Base-by-base conservation (phyloP, 805 yeast species). In the Yamadazyma olivae region DNA sequence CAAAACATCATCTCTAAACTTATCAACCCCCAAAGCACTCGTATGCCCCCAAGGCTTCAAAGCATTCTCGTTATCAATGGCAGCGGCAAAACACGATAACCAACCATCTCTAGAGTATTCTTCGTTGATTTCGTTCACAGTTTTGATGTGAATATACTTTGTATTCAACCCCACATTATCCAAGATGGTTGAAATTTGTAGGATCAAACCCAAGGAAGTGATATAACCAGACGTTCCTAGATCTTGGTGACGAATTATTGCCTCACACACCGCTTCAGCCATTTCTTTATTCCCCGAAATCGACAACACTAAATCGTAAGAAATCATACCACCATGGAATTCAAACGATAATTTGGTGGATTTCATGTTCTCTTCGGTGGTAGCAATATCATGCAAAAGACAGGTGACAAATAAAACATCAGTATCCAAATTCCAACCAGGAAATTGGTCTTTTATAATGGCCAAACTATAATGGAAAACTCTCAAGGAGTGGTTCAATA, bases 11-110 rank as follows among this genome's bases (percentile, higher is more conserved):
- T 52, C 41, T 25, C 59, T 43, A 43, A 58, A 59, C 13, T 54
- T 38, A 8, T 51, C 53, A 8, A 51, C 55, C 2, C 64, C 65
- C 36, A 59, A 46, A 12, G n/a, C n/a, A n/a, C n/a, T 48, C n/a
- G 66, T 59, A 36, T 59, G 66, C 17, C 64, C 61, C 64, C 66
- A 59, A 9, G 66, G 66, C 36, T 59, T 59, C 20, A 36, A 17
- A 9, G 37, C 20, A 40, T 57, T 59, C 34, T 59, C 66, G 14
- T 46, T 47, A 36, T 59, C 63, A 28, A 59, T 57, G 12, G 58
- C 61, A 2, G 17, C 41, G 6, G 64, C 62, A 46, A 59, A 59
- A 37, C 66, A 59, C 5, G 38, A 38, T 17, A 45, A 32, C 66
- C 64, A 59, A 8, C 61, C 61, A 4, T 48, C 51, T 30, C 64